These are phyloP conservation scores for Phytopythium ostracodes DNA, from an alignment of 352 stramenopile genomes.

Conservation along the genomic window DNA sequence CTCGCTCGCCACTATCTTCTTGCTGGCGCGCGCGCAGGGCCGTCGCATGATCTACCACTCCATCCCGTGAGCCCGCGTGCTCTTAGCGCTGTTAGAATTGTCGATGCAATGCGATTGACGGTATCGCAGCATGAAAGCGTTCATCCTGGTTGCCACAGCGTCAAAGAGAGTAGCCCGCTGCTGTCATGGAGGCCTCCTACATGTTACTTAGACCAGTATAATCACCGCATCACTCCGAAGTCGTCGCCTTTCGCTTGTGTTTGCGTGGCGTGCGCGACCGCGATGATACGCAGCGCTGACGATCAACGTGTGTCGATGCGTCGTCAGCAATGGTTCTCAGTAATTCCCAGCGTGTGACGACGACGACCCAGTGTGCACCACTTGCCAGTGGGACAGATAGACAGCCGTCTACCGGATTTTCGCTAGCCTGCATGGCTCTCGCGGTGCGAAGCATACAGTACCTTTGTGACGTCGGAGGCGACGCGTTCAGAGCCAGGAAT, in stretches of 20 bases:
- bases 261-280: neutral
- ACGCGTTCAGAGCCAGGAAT: neutral
- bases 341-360: too few relatives aligned
- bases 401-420: too few relatives aligned
- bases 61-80: conserved; percentile 26
- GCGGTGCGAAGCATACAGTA: neutral
- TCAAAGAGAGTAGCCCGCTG: neutral
- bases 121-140: neutral
- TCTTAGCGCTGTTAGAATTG: neutral
- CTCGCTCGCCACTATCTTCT: conserved; percentile 32
- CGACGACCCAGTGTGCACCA: too few relatives aligned
- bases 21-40: conserved; percentile 40
- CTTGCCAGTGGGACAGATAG: too few relatives aligned
- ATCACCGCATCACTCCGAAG: neutral
- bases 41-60: conserved; percentile 59
- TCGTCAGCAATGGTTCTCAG: neutral
- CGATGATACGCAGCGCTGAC: neutral
- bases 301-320: neutral
- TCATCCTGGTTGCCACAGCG: neutral
- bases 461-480: neutral
- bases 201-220: neutral
- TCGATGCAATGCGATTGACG: neutral
- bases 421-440: too few relatives aligned
- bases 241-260: neutral
- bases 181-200: neutral